Evolutionary conservation across 1,139 yeast genomes (phyloP), one percentile per base, ranked within the genome.

Genomic region (Pneumocystis sp.): DNA sequence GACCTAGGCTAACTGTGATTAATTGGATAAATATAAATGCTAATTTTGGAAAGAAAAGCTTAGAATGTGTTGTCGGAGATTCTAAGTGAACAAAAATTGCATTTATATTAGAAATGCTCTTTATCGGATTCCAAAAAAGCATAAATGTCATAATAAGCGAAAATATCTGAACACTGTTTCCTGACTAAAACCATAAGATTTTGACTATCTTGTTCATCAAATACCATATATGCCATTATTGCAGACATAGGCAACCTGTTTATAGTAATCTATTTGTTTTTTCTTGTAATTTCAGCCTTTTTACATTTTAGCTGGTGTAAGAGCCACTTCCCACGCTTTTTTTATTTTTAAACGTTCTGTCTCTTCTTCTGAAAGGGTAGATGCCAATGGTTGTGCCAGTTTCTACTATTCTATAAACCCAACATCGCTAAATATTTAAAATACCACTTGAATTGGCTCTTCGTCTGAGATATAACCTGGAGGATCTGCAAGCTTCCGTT

Each of bases 141-240:
- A 87, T 89, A 59, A 88, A 76, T 0, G 96, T 87, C 89, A 90
- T 91, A 76, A 90, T 86, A 66, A 93, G 86, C 4, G 97, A 95
- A 67, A 93, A 90, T 69, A 93, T 81, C 72, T 93, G 97, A 39
- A 93, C 77, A 6, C 96, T 84, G 72, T 87, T 87, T 42, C 98
- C 98, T 1, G 96, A 85, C 90, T 50, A 50, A 25, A 25, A 50
- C 25, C 25, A 25, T 50, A 25, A 50, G 57, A 50, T 50, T 50
- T 50, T 25, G 7, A 50, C 12, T 25, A 25, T 50, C 12, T 25
- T 25, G 31, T 19, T 6, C 3, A 12, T 21, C 10, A 50, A 50
- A 50, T 50, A 19, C 57, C 57, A 93, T 89, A 75, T 89, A 93
- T 68, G 91, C 85, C 96, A 93, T 89, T 66, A 89, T 78, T 67